Evolutionary conservation across 768 basidiomycete species (phyloP).

Genomic region (Naganishia onofrii): DNA sequence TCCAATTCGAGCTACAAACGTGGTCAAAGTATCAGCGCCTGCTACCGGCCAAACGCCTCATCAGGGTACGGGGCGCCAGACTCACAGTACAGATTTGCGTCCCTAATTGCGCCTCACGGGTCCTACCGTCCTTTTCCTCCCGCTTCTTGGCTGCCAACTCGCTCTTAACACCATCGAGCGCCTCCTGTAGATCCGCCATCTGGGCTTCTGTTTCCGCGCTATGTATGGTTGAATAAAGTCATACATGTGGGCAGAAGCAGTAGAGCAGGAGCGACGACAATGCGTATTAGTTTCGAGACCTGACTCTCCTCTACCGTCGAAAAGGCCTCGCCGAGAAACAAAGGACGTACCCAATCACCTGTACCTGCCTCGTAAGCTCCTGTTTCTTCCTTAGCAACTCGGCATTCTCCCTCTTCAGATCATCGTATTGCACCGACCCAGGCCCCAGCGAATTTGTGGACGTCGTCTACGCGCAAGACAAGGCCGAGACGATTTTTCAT

Average conservation of each 20-base stretch:
- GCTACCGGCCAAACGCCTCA: background rate
- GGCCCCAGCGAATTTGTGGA: constrained; percentile 2
- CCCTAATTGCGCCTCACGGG: constrained; percentile 14
- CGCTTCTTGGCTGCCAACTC: constrained; percentile 13
- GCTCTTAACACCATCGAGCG: constrained; percentile 10
- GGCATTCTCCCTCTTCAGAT: constrained; percentile 3
- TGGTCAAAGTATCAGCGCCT: background rate
- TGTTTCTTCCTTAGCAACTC: background rate
- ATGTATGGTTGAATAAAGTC: background rate
- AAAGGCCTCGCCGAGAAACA: too few relatives aligned
- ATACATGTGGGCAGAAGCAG: too few relatives aligned
- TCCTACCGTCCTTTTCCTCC: constrained; percentile 22
- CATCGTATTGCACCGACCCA: background rate
- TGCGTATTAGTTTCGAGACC: too few relatives aligned
- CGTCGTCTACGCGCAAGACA: too few relatives aligned
- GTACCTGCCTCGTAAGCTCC: constrained; percentile 6
- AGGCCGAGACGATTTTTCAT: too few relatives aligned
- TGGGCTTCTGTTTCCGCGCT: constrained; percentile 20
- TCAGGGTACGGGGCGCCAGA: background rate
- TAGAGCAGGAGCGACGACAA: too few relatives aligned
- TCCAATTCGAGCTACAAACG: constrained; percentile 17
- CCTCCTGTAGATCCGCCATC: constrained; percentile 16
- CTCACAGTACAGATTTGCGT: constrained; percentile 22
- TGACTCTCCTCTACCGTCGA: too few relatives aligned
- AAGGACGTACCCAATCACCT: constrained; percentile 15